These are phyloP conservation scores for Castanea sativa DNA, from an alignment of 306 rosid genomes.

Conservation along the genomic window DNA sequence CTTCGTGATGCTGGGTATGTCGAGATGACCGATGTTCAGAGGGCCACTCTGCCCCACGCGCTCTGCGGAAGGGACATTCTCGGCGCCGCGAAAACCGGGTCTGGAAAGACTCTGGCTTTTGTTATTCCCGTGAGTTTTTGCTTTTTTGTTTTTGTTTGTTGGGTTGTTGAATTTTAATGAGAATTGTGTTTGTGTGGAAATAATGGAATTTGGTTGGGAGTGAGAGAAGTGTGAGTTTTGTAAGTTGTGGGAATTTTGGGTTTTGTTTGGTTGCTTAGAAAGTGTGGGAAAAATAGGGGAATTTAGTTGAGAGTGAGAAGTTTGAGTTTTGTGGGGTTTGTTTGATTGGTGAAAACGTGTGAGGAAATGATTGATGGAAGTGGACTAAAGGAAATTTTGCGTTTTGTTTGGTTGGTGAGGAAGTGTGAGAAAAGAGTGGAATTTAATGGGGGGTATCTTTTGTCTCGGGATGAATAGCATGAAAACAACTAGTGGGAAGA, in stretches of 20 bases:
- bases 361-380: too few relatives aligned
- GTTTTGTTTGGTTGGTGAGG: not conserved
- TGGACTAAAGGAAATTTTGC: too few relatives aligned
- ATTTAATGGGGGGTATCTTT: not conserved
- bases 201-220: not conserved
- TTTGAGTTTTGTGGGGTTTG: too few relatives aligned
- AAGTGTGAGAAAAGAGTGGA: not conserved
- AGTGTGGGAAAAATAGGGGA: not conserved
- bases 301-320: not conserved
- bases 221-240: too few relatives aligned
- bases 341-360: too few relatives aligned
- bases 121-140: constrained; percentile 66
- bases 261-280: not conserved
- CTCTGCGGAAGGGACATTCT: constrained; percentile 79
- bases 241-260: not conserved
- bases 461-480: not conserved
- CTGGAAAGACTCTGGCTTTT: constrained; percentile 93
- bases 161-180: not conserved
- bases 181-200: not conserved
- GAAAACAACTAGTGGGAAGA: not conserved
- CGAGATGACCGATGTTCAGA: constrained; percentile 83
- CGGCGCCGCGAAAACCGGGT: constrained; percentile 93
- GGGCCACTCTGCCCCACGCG: constrained; percentile 83
- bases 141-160: not conserved
- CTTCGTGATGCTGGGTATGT: constrained; percentile 38